phyloP scores from a whole-genome alignment of 306 rosid genomes.

The Prunus mira region DNA sequence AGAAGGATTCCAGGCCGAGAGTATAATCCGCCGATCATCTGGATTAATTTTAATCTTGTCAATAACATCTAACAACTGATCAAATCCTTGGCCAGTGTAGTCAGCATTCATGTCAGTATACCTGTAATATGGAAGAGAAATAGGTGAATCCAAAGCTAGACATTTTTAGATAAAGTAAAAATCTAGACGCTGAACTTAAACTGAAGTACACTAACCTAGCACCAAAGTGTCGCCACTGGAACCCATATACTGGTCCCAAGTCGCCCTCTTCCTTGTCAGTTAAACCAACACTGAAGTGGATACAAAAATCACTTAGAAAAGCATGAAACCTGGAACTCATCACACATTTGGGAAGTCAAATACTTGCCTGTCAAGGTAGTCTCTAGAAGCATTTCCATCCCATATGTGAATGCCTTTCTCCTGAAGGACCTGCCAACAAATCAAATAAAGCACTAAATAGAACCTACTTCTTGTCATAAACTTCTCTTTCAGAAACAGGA shows the following conservation, averaged over 20 bases:
- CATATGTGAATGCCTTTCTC: constrained; percentile 87
- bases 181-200: background rate
- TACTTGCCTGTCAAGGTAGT: constrained; percentile 89
- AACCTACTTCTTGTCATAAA: background rate
- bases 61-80: constrained; percentile 85
- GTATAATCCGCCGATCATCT: constrained; percentile 79
- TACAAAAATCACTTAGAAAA: constrained; percentile 24
- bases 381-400: constrained; percentile 97
- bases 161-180: constrained; percentile 1
- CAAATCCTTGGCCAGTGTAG: constrained; percentile 88
- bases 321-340: constrained; percentile 9
- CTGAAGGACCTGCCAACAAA: constrained; percentile 69
- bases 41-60: constrained; percentile 82
- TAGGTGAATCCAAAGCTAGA: background rate
- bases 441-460: background rate
- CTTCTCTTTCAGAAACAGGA: background rate
- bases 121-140: constrained; percentile 44
- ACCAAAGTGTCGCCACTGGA: constrained; percentile 98
- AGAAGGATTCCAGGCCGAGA: constrained; percentile 92
- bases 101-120: constrained; percentile 91
- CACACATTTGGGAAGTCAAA: constrained; percentile 14
- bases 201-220: constrained; percentile 63
- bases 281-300: constrained; percentile 69
- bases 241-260: constrained; percentile 96
- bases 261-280: constrained; percentile 86